Conservation (phyloP, 1,284 basidiomycete species). For the Cutaneotrichosporon spelunceum region DNA sequence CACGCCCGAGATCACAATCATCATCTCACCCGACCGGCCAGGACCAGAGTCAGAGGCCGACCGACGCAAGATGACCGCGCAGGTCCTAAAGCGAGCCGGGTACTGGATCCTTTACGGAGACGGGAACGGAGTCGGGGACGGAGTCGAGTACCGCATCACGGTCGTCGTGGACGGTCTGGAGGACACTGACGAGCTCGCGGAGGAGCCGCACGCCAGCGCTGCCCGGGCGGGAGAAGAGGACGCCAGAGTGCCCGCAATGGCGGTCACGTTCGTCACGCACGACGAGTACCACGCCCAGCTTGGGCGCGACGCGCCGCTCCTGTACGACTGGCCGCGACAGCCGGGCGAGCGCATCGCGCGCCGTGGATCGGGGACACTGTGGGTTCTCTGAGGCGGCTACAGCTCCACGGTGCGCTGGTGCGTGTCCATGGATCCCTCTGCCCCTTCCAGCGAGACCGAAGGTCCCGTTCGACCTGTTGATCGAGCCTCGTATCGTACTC, state of each 20-base stretch:
- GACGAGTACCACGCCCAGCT: neutral
- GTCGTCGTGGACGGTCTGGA: neutral
- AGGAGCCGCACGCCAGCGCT: neutral
- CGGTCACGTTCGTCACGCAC: neutral
- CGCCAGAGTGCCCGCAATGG: neutral
- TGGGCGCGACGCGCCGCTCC: neutral
- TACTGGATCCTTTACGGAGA: conserved; percentile 3
- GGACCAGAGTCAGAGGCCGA: neutral
- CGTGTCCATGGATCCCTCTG: too few relatives aligned
- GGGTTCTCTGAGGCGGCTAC: neutral
- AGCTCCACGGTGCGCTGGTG: too few relatives aligned
- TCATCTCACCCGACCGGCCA: neutral
- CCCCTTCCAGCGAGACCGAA: too few relatives aligned
- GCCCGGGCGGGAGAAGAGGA: neutral
- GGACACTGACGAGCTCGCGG: neutral
- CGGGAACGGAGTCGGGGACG: neutral
- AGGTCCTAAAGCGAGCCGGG: neutral
- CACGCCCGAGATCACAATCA: neutral
- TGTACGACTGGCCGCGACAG: conserved; percentile 1
- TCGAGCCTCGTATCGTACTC: too few relatives aligned
- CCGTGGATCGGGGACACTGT: neutral
- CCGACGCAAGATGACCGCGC: neutral
- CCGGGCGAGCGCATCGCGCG: neutral
- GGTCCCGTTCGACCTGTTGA: too few relatives aligned
- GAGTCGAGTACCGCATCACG: conserved; percentile 1